Base-by-base conservation (phyloP, 768 basidiomycete species). In the Lactarius hatsudake region DNA sequence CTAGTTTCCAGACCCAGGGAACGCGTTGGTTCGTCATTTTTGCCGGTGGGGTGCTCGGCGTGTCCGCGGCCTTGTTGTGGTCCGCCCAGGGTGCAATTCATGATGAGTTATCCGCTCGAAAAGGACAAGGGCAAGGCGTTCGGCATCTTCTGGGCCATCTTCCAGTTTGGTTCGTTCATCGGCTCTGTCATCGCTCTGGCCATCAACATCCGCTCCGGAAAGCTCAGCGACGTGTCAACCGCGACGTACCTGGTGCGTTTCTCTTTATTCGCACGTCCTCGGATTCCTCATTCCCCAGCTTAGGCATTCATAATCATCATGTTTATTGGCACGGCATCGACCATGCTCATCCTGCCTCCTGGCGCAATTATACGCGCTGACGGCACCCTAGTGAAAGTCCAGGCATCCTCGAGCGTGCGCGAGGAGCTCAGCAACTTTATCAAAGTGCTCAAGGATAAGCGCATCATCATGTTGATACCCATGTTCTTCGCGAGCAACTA, bases 31-130 rank as follows among this genome's bases (percentile, higher is more conserved):
- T 85, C 71, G 75, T 84, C 32, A 80, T 84, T 66, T 67, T 80
- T 17, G 74, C 83, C 0, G 84, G 85, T 30, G 84, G 79, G 8
- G 64, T 86, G 51, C 80, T 86, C 42, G 85, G 84, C 6, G 34
- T 81, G 23, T 79, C 80, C 54, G 84, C 84, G 10, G 80, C 84
- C 10, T 72, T 86, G 40, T 74, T 86, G 28, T 86, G 85, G 85
- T 79, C 82, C 12, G 82, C 81, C 0, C 82, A 83, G 69, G 84
- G 84, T 13, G 64, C 77, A 2, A 75, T 86, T 86, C 68, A 85
- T 86, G 84, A 81, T 85, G 82, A 76, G 80, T 8, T 84, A 85
- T 66, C 84, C 85, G 5, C 78, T 82, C 2, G 85, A 86, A 69
- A 82, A 83, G 61, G 81, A 85, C 71, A 86, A 86, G 71, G 85